Conservation (phyloP, 805 yeast genomes). For the Cyberlindnera suaveolens region DNA sequence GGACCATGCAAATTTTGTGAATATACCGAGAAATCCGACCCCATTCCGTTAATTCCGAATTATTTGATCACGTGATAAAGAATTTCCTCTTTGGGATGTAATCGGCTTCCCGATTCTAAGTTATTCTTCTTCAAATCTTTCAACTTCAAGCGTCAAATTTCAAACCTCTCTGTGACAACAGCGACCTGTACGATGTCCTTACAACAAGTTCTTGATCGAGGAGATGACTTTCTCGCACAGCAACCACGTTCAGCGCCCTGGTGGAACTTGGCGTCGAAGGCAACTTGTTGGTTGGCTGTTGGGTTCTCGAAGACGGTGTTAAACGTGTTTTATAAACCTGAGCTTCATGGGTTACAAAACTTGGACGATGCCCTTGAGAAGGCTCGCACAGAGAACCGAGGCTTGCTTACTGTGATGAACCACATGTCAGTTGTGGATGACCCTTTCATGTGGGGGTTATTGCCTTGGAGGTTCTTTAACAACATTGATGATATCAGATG, state of each 20-base stretch:
- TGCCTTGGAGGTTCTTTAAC: conserved; percentile 64
- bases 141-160: background rate
- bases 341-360: conserved; percentile 53
- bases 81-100: no score
- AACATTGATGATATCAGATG: conserved; percentile 72
- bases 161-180: background rate
- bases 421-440: conserved; percentile 92
- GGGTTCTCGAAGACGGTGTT: conserved; percentile 57
- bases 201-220: conserved; percentile 61
- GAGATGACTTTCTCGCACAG: conserved; percentile 59
- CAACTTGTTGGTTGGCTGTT: conserved; percentile 63
- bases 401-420: conserved; percentile 82
- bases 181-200: conserved; percentile 47
- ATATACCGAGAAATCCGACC: background rate
- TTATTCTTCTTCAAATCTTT: no score
- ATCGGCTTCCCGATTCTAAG: no score
- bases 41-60: no score
- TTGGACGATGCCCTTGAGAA: conserved; percentile 58
- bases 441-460: conserved; percentile 81
- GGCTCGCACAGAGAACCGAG: conserved; percentile 62
- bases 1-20: no score
- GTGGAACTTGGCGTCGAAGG: conserved; percentile 67
- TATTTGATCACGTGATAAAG: background rate
- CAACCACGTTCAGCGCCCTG: conserved; percentile 52
- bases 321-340: conserved; percentile 56